Evolutionary conservation across 139 green algal species (phyloP), one percentile per base, ranked within the genome.

Genomic region (Zygnema cylindricum): DNA sequence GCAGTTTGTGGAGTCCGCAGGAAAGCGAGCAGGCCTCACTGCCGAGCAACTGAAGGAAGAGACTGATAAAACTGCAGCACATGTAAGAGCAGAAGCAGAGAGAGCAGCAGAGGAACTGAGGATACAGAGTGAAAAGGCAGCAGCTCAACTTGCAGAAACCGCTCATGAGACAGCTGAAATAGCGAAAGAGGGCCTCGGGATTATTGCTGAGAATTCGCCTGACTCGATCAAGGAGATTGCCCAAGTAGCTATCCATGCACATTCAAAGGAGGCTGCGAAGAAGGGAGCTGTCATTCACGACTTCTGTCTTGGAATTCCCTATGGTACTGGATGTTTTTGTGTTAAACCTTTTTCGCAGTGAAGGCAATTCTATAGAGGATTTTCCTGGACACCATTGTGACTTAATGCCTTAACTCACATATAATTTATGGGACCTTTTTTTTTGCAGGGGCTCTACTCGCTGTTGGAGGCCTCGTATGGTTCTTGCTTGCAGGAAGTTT

Each of bases 221-320:
- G 76, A 89, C n/a, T 30, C n/a, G 0, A 88, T 90, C 25, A 90
- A 49, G 86, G 86, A 90, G 2, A 82, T 90, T 30, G 86, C 84
- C 23, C 77, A 90, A 32, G 42, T 43, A 16, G 81, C 81, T 0
- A n/a, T 82, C 2, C 33, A 77, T 7, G 39, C 79, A 25, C 86
- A 90, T 36, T 90, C 82, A 25, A 85, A 57, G 33, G 86, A 89
- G 49, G 43, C 42, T 25, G 55, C 43, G 7, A 82, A 33, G 33
- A 33, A 57, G 33, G 86, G 86, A n/a, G 86, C 86, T 57, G 81
- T 81, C n/a, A 90, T 90, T 33, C 86, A 90, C 35, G 86, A 90
- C 69, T 90, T 90, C 32, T 90, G 86, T 38, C 81, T 90, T 1
- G 86, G 86, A 55, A 90, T 90, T 83, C 86, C 86, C 23, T 90